A percentile compares a stretch with the other conserved stretches of the same genome.
These are phyloP conservation scores for Clavispora fructus DNA, from an alignment of 805 yeast species.

Conservation along the genomic window DNA sequence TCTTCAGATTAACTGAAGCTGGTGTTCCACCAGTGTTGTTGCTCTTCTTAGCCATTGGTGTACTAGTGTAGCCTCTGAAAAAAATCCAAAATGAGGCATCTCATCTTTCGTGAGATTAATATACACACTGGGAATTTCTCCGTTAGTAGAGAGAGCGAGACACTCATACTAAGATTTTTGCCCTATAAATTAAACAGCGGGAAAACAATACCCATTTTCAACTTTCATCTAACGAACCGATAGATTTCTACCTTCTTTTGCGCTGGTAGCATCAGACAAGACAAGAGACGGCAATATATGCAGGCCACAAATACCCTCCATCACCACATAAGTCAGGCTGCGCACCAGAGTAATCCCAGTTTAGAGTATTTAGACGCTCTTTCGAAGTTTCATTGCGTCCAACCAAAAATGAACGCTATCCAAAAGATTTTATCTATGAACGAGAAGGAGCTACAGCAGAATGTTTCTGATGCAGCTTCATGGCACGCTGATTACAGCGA, in stretches of 20 bases:
- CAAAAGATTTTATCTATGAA: constrained; percentile 51
- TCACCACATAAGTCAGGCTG: neutral
- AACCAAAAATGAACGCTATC: constrained; percentile 29
- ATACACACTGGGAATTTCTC: neutral
- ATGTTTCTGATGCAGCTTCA: constrained; percentile 58
- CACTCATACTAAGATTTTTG: too few relatives aligned
- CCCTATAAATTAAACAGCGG: too few relatives aligned
- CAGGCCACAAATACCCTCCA: neutral
- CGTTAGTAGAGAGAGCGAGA: neutral
- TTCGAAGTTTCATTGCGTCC: neutral
- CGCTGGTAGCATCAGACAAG: too few relatives aligned
- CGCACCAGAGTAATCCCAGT: neutral
- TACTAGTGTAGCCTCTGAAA: neutral
- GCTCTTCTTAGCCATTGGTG: constrained; percentile 11
- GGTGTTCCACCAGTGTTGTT: constrained; percentile 1
- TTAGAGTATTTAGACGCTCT: neutral
- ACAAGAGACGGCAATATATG: too few relatives aligned
- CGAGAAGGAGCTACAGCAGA: constrained; percentile 59
- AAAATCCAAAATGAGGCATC: neutral
- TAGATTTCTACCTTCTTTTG: too few relatives aligned
- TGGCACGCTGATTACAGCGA: constrained; percentile 88
- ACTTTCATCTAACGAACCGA: too few relatives aligned
- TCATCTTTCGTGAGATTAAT: neutral
- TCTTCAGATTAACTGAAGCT: constrained; percentile 5
- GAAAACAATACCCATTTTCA: too few relatives aligned